Percentiles rank a stretch among this genome's conserved stretches.
These are phyloP conservation scores for Chamaenerion angustifolium DNA, from an alignment of 345 rosid genomes.

Conservation along the genomic window DNA sequence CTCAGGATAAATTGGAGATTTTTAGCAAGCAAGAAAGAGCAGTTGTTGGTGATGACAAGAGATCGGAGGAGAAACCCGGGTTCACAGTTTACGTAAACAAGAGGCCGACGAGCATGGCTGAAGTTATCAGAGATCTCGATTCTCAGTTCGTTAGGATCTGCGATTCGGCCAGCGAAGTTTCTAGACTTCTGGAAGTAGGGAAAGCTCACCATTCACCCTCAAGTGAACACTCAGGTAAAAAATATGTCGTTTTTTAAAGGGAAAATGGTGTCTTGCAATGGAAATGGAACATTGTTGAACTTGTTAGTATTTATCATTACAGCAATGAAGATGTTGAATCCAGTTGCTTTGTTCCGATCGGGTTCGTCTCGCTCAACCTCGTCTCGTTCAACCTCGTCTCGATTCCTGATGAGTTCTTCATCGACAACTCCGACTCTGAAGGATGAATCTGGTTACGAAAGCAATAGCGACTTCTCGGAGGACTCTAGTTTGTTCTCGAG, in stretches of 20 bases:
- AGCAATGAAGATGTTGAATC: conserved; percentile 88
- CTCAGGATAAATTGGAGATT: conserved; percentile 37
- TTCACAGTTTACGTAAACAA: conserved; percentile 83
- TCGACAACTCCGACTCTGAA: conserved; percentile 43
- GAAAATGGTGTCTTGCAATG: no score
- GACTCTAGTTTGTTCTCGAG: conserved; percentile 43
- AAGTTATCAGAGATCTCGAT: conserved; percentile 86
- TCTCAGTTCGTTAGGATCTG: conserved; percentile 56
- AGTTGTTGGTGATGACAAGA: conserved; percentile 20
- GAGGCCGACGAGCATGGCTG: conserved; percentile 89
- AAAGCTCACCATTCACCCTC: conserved; percentile 47
- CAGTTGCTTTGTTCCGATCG: conserved; percentile 77
- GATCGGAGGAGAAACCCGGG: conserved; percentile 51
- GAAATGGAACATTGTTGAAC: background rate
- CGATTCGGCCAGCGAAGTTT: conserved; percentile 62
- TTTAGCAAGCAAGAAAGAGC: conserved; percentile 40
- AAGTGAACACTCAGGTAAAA: conserved; percentile 61
- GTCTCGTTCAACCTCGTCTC: conserved; percentile 63
- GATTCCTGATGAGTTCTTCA: conserved; percentile 51
- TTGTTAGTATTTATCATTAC: conserved; percentile 14
- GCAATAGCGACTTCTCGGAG: conserved; percentile 47
- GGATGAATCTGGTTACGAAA: conserved; percentile 35
- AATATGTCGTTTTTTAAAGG: background rate
- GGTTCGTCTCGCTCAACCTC: conserved; percentile 84
- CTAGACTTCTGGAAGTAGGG: conserved; percentile 64